Conservation (phyloP, 2,329 filamentous ascomycete genomes). For the Chrysosporium queenslandicum region DNA sequence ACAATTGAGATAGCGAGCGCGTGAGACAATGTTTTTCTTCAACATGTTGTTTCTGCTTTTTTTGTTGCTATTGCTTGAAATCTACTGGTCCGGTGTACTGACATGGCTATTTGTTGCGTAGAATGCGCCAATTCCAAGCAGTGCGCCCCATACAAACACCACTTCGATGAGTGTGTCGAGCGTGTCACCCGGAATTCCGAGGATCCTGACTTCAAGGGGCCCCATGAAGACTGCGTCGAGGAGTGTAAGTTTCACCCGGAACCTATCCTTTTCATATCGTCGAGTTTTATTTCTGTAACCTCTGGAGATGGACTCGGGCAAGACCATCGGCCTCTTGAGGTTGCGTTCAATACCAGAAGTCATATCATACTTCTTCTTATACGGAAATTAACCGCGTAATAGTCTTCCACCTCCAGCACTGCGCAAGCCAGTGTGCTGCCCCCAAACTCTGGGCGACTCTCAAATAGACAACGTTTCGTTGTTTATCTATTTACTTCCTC, state of each 20-base stretch:
- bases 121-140: slow-evolving; percentile 81
- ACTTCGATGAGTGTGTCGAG: slow-evolving; percentile 96
- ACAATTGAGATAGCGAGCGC: no score
- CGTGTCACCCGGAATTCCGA: slow-evolving; percentile 64
- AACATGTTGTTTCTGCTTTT: no score
- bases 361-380: no score
- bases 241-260: slow-evolving; percentile 64
- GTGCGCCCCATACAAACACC: slow-evolving; percentile 86
- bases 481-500: neutral
- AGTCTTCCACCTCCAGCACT: slow-evolving; percentile 99
- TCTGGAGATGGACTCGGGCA: no score
- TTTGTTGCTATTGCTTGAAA: no score
- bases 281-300: neutral
- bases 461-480: slow-evolving; percentile 53
- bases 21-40: no score
- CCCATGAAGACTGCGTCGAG: slow-evolving; percentile 94
- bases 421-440: slow-evolving; percentile 82
- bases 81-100: neutral
- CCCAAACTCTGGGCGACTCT: slow-evolving; percentile 90
- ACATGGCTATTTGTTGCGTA: slow-evolving; percentile 30
- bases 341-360: no score
- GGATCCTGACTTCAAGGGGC: slow-evolving; percentile 58
- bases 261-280: neutral
- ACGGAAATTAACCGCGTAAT: slow-evolving; percentile 6
- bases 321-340: no score